Base-by-base conservation (phyloP, 2,329 filamentous ascomycete species). In the Elsinoe fawcettii region DNA sequence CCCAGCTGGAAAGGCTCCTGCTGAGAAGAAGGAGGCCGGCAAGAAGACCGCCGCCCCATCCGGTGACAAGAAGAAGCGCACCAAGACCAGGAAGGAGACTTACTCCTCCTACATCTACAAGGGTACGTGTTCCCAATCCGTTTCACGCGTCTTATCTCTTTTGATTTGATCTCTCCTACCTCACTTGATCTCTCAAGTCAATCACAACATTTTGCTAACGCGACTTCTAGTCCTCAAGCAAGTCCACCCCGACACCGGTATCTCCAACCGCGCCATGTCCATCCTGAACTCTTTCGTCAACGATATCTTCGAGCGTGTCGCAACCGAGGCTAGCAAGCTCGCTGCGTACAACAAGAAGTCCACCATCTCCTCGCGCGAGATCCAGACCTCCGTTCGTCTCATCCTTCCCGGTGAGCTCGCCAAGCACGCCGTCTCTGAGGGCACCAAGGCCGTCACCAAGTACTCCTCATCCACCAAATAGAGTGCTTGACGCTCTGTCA, bases 271-370 rank as follows among this genome's bases (percentile, higher is more conserved):
- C 71, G 93, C 93, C 74, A 99, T 99, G 93, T 96, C 91, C 57
- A 99, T 99, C 73, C 80, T 99, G 71, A 99, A 99, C 87, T 99
- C 93, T 0, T 99, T 99, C 73, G 93, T 99, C 81, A 37, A 61
- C 93, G 90, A 99, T 71, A 99, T 99, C 75, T 99, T 99, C 75
- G 93, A 99, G 86, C 91, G 93, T 69, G 92, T 99, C 67, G 93
- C 93, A 64, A 96, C 93, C 60, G 93, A 99, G 79, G 93, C 93
- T 55, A 96, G 90, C 74, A 99, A 99, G 87, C 87, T 99, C 61
- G 93, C 93, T 67, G 93, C 93, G 63, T 99, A 99, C 84, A 99
- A 99, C 87, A 99, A 97, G 88, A 99, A 99, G 84, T 97, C 92
- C 54, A 99, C 93, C 74, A 99, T 99, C 79, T 97, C 92, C 56